Conservation (phyloP, 257 asterid species). For the Scutellaria minor region DNA sequence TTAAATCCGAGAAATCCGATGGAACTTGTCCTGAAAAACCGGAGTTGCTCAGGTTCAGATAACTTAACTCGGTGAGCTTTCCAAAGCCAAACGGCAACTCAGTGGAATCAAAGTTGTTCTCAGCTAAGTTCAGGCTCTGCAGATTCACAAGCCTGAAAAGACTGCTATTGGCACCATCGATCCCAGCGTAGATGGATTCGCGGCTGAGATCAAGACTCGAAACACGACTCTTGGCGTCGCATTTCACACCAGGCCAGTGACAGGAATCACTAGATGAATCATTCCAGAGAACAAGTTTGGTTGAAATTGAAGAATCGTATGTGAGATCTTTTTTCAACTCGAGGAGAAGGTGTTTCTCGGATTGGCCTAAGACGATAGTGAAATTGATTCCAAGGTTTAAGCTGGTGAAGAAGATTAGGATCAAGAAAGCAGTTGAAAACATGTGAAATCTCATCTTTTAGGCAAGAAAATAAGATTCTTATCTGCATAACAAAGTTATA, state of each 20-base stretch:
- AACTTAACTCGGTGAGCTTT: constrained; percentile 39
- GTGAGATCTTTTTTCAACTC: constrained; percentile 50
- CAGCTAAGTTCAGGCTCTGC: constrained; percentile 47
- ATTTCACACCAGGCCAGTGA: constrained; percentile 56
- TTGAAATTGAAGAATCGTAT: constrained; percentile 55
- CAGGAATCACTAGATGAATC: constrained; percentile 49
- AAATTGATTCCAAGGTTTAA: background rate
- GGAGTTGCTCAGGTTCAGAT: constrained; percentile 50
- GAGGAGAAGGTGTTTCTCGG: constrained; percentile 50
- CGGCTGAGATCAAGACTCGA: constrained; percentile 53
- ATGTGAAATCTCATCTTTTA: constrained; percentile 37
- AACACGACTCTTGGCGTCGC: constrained; percentile 49
- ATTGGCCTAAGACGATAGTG: constrained; percentile 40
- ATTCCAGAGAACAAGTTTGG: constrained; percentile 59
- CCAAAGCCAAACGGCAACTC: constrained; percentile 46
- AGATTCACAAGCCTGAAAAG: constrained; percentile 47
- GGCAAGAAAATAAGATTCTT: background rate
- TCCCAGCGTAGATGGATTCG: constrained; percentile 50
- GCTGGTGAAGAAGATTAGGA: constrained; percentile 22
- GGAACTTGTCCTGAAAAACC: constrained; percentile 54
- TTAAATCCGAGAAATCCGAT: constrained; percentile 38
- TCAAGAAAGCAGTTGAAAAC: constrained; percentile 28
- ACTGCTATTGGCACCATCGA: constrained; percentile 26
- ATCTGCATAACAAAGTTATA: background rate
- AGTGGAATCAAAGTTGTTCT: constrained; percentile 32